A percentile compares a stretch with the other conserved stretches of the same genome.
phyloP scores from a whole-genome alignment of 352 stramenopile genomes.

The Phytopythium vexans region DNA sequence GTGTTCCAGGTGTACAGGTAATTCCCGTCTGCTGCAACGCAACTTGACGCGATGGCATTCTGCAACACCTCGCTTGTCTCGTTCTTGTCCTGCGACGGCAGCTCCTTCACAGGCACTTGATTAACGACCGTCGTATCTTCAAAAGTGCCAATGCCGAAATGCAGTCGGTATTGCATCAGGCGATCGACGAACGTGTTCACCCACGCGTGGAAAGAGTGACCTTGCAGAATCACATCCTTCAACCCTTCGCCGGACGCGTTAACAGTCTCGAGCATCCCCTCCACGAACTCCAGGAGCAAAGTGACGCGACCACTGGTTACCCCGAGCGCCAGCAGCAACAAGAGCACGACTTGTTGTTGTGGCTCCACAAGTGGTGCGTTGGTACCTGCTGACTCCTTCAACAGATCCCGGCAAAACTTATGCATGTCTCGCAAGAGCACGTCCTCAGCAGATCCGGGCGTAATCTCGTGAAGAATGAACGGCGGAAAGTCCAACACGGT shows the following conservation, averaged over 20 bases:
- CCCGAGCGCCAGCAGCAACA: slow-evolving; percentile 54
- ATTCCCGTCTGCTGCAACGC: slow-evolving; percentile 55
- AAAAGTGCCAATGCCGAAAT: slow-evolving; percentile 51
- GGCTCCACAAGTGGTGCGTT: background rate
- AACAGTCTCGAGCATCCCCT: slow-evolving; percentile 20
- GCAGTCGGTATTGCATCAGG: slow-evolving; percentile 52
- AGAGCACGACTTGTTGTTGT: slow-evolving; percentile 33
- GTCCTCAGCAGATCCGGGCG: slow-evolving; percentile 22
- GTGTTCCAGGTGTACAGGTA: slow-evolving; percentile 64
- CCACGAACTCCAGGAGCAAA: slow-evolving; percentile 53
- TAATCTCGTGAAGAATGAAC: slow-evolving; percentile 37
- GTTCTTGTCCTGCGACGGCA: slow-evolving; percentile 13
- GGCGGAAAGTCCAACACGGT: slow-evolving; percentile 56
- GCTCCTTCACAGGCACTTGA: slow-evolving; percentile 42
- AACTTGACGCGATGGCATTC: slow-evolving; percentile 16
- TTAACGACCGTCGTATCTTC: slow-evolving; percentile 37
- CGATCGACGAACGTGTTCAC: slow-evolving; percentile 31
- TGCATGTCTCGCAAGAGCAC: slow-evolving; percentile 38
- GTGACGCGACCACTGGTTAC: slow-evolving; percentile 47
- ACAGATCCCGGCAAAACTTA: slow-evolving; percentile 42
- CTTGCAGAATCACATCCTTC: slow-evolving; percentile 9
- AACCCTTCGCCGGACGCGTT: background rate
- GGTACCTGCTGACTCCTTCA: slow-evolving; percentile 10
- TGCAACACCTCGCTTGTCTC: slow-evolving; percentile 1
- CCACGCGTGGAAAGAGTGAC: slow-evolving; percentile 33